These are phyloP conservation scores for Lachnellula suecica DNA, from an alignment of 2,329 filamentous ascomycete species.

Conservation along the genomic window DNA sequence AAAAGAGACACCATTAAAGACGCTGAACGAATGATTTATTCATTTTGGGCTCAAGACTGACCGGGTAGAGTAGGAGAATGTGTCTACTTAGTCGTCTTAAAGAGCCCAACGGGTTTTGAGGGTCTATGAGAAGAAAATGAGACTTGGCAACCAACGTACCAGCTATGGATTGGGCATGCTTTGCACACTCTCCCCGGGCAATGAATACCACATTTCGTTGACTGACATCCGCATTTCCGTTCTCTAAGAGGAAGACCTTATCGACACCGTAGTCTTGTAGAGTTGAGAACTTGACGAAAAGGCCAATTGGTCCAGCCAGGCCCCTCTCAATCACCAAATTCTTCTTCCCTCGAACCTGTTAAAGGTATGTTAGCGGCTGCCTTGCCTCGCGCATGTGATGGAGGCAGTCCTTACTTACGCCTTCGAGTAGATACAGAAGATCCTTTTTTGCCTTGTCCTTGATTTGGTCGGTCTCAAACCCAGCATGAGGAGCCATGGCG, in stretches of 20 bases:
- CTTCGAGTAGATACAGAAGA: slow-evolving; percentile 86
- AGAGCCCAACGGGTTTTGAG: slow-evolving; percentile 42
- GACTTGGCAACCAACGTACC: slow-evolving; percentile 52
- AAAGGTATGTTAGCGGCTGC: slow-evolving; percentile 33
- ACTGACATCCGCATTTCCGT: slow-evolving; percentile 89
- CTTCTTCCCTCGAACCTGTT: slow-evolving; percentile 95
- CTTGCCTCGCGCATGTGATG: slow-evolving; percentile 4
- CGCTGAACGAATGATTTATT: slow-evolving; percentile 32
- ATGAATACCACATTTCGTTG: slow-evolving; percentile 96
- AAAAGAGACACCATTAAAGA: slow-evolving; percentile 42
- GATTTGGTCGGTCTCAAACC: slow-evolving; percentile 74
- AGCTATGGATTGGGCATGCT: slow-evolving; percentile 81
- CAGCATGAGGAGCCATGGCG: slow-evolving; percentile 67
- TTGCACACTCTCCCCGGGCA: slow-evolving; percentile 83
- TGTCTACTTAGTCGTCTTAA: slow-evolving; percentile 61
- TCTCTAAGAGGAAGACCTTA: slow-evolving; percentile 95
- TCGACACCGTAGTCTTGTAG: slow-evolving; percentile 97
- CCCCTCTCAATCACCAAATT: slow-evolving; percentile 92
- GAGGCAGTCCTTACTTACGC: slow-evolving; percentile 64
- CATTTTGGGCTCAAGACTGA: slow-evolving; percentile 57
- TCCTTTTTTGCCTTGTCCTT: slow-evolving; percentile 83
- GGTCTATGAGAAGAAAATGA: neutral
- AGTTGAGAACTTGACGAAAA: slow-evolving; percentile 92
- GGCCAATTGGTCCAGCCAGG: slow-evolving; percentile 83
- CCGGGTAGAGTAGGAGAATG: slow-evolving; percentile 51